Evolutionary conservation across 208 protist genomes (phyloP), one percentile per base, ranked within the genome.

Genomic region (Pavlovales sp.): DNA sequence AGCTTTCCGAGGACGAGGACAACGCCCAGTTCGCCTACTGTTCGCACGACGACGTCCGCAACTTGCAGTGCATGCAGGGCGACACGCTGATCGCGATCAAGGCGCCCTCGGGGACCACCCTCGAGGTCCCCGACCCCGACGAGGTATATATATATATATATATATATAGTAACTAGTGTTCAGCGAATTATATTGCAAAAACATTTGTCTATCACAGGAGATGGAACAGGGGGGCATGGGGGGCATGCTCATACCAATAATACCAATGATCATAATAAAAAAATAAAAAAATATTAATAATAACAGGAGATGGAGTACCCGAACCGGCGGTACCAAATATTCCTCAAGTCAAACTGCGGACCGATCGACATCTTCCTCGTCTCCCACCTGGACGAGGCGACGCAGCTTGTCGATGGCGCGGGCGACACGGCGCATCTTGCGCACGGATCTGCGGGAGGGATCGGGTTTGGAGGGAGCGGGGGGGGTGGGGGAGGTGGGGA

Each of bases 51-150:
- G 90, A 91, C 86, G 85, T 91, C 20, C 75, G 90, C 38, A 57
- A 37, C 41, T 86, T 91, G 32, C 20, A 28, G 11, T 32, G 32
- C 32, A 87, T 91, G 67, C 20, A 39, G 18, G 79, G 71, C 22
- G 83, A 91, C 66, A 91, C 90, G 44, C 44, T 91, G 42, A 88
- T 91, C 85, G 90, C 90, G 4, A 89, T 91, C 86, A 88, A 89
- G 40, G 90, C 90, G 34, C 90, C 90, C 2, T 86, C 46, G 7
- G 90, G 86, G 10, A 89, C 90, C 8, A 86, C 78, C 20, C 84
- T 91, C 0, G 85, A 79, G 36, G 90, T 91, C 28, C 90, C 90
- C 11, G 85, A 91, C 41, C 88, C 88, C 4, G 88, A 90, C 36
- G 86, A 88, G 86, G n/a, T n/a, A n/a, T n/a, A n/a, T n/a, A n/a